Base-by-base conservation (phyloP, 192 early-diverging fungal genomes). In the Martensiomyces pterosporus region DNA sequence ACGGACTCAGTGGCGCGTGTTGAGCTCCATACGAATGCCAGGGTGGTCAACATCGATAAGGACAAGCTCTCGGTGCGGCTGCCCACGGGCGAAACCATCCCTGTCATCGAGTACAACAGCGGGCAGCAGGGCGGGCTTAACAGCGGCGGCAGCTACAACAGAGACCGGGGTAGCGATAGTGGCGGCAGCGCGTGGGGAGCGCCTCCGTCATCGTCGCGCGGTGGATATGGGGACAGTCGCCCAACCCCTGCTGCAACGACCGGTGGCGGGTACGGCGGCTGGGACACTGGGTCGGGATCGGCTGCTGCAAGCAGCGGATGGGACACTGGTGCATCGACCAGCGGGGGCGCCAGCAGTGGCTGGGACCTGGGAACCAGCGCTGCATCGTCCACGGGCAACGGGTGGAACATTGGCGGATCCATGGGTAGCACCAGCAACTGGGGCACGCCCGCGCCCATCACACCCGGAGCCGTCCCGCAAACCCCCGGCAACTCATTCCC, bases 11-110 rank as follows among this genome's bases (percentile, higher is more conserved):
- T 68, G 32, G 90, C 85, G 6, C 81, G 94, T 19, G 87, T 99
- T 4, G 93, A 97, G 66, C 77, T 99, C 19, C 94, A 97, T 67
- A 95, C 94, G 21, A 92, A 86, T 58, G 82, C 80, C 19, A 77
- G 81, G 9, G 78, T 89, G 17, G 78, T 99, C 21, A 86, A 74
- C n/a, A 84, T 97, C 2, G 82, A 85, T 18, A 84, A 82, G 48
- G 78, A 80, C 29, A 87, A 90, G 44, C 64, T 97, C n/a, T 60
- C 76, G 16, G 76, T 89, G 4, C 68, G 80, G 19, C 85, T 84
- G 49, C 67, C 57, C 13, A 67, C 65, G 14, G 82, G 81, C 25
- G 76, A 67, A 1, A 69, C 75, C 25, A 55, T 81, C 15, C 79
- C 80, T 3, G 79, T 60, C 6, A 49, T 47, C 10, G 77, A 80